Evolutionary conservation across 2,329 filamentous ascomycete genomes (phyloP).

Genomic region (Polychaeton citri): DNA sequence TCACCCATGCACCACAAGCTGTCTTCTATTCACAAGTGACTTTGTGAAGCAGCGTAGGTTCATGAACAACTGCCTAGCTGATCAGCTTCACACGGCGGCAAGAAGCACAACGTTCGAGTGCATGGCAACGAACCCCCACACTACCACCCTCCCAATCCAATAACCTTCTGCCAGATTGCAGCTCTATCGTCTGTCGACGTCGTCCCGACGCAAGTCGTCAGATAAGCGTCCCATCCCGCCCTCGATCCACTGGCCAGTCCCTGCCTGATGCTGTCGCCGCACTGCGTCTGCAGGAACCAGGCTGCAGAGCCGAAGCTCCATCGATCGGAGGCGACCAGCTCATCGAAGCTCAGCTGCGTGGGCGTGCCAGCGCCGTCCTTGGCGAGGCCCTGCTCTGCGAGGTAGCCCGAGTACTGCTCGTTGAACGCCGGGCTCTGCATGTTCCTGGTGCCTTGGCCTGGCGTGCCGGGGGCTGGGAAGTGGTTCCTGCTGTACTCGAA

Average conservation of each 20-base stretch:
- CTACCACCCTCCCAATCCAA: too few relatives aligned
- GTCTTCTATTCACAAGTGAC: too few relatives aligned
- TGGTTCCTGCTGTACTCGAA: conserved; percentile 62
- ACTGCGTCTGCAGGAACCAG: conserved; percentile 49
- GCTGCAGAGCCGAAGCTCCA: conserved; percentile 46
- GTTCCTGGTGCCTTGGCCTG: conserved; percentile 60
- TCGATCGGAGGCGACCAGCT: conserved; percentile 35
- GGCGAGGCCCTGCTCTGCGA: conserved; percentile 28
- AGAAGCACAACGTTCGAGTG: too few relatives aligned
- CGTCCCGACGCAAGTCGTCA: too few relatives aligned
- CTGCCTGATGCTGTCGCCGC: conserved; percentile 28
- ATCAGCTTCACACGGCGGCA: too few relatives aligned
- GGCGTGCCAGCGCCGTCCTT: too few relatives aligned
- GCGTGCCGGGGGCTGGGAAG: conserved; percentile 38
- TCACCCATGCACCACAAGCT: too few relatives aligned
- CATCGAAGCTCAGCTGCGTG: conserved; percentile 39
- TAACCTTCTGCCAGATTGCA: too few relatives aligned
- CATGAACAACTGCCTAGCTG: too few relatives aligned
- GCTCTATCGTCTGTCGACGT: too few relatives aligned
- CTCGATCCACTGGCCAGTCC: conserved; percentile 34
- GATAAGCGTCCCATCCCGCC: conserved; percentile 40
- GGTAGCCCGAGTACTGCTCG: conserved; percentile 38
- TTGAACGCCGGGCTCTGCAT: conserved; percentile 50
- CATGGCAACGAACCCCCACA: too few relatives aligned
- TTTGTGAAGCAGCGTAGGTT: too few relatives aligned